Evolutionary conservation across 2,329 filamentous ascomycete genomes (phyloP).

Genomic region (Madurella mycetomatis): DNA sequence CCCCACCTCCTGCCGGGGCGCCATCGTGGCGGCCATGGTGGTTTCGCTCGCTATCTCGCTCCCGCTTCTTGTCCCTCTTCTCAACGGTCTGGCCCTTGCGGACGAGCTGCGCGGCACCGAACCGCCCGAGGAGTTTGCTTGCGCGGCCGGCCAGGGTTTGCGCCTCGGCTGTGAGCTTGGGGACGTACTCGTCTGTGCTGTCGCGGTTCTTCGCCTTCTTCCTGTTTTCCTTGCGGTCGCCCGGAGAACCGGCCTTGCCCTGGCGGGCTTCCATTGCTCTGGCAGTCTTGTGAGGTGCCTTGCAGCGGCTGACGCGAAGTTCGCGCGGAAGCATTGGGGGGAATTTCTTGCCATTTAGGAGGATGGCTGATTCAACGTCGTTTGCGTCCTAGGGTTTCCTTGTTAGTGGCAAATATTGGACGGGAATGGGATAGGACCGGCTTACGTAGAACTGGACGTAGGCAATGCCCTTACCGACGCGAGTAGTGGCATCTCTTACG

Average conservation of each 20-base stretch:
- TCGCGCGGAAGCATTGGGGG: slow-evolving; percentile 88
- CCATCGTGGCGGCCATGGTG: neutral
- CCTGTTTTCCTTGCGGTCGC: slow-evolving; percentile 36
- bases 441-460: slow-evolving; percentile 88
- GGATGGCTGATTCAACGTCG: slow-evolving; percentile 82
- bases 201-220: slow-evolving; percentile 32
- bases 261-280: slow-evolving; percentile 50
- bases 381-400: slow-evolving; percentile 60
- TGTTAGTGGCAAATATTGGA: neutral
- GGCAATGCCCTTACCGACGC: slow-evolving; percentile 93
- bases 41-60: neutral
- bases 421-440: slow-evolving; percentile 4
- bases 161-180: slow-evolving; percentile 66
- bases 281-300: slow-evolving; percentile 61
- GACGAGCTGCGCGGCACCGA: slow-evolving; percentile 49
- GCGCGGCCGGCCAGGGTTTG: slow-evolving; percentile 70
- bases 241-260: slow-evolving; percentile 29
- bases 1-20: slow-evolving; percentile 30
- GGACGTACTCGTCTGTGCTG: slow-evolving; percentile 52
- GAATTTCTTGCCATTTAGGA: slow-evolving; percentile 86
- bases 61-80: neutral
- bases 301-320: slow-evolving; percentile 81
- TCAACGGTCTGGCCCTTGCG: neutral
- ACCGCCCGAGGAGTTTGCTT: slow-evolving; percentile 66
- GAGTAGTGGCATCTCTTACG: slow-evolving; percentile 80